These are phyloP conservation scores for Rhizopus microsporus DNA, from an alignment of 371 early-diverging fungal species.

Conservation along the genomic window DNA sequence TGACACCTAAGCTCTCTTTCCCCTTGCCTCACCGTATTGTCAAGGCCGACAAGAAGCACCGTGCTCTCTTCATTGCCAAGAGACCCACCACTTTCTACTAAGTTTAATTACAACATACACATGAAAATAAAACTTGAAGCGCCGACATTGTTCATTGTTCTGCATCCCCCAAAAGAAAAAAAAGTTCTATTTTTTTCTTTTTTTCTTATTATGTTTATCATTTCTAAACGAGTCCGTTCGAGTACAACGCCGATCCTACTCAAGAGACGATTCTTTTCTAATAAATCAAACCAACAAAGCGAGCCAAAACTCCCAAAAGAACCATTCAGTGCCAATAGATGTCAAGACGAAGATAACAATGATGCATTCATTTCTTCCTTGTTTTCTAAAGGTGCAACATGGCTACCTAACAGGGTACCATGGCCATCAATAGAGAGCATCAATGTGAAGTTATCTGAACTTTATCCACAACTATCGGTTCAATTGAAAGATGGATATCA, in stretches of 20 bases:
- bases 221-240: neutral
- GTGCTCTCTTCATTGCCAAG: slow-evolving; percentile 84
- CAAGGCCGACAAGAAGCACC: slow-evolving; percentile 71
- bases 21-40: slow-evolving; percentile 96
- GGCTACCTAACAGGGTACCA: slow-evolving; percentile 16
- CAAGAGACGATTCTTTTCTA: neutral
- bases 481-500: slow-evolving; percentile 37
- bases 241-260: neutral
- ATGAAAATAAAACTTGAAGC: no score
- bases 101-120: slow-evolving; percentile 3
- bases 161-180: no score
- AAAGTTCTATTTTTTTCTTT: no score
- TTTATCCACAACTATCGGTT: slow-evolving; percentile 28
- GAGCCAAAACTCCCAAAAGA: neutral
- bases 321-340: neutral
- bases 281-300: neutral
- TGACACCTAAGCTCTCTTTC: slow-evolving; percentile 90
- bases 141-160: no score
- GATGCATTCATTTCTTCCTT: slow-evolving; percentile 20
- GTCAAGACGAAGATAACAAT: slow-evolving; percentile 11
- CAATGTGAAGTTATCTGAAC: slow-evolving; percentile 20
- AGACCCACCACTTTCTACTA: slow-evolving; percentile 91
- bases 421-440: slow-evolving; percentile 28
- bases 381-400: slow-evolving; percentile 14
- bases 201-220: neutral